A percentile compares a stretch with the other conserved stretches of the same genome.
Evolutionary conservation across 371 early-diverging fungal species (phyloP).

Genomic region (Rhizomucor pusillus): DNA sequence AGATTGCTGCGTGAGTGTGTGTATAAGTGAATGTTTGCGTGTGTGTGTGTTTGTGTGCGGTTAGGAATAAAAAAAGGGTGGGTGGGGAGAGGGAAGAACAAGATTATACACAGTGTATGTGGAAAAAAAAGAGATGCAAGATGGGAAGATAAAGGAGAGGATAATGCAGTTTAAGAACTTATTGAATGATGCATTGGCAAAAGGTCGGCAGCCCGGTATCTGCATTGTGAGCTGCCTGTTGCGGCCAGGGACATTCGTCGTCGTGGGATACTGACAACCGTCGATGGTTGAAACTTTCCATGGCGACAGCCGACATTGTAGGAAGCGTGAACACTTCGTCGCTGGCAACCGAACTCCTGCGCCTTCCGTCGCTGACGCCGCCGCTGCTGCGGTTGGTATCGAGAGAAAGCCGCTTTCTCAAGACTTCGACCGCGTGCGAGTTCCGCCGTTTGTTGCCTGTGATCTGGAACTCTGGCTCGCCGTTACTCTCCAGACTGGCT

Average conservation of each 20-base stretch:
- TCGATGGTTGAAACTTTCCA: slow-evolving; percentile 13
- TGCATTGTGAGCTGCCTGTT: too few species aligned
- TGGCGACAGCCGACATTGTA: slow-evolving; percentile 29
- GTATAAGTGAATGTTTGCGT: too few species aligned
- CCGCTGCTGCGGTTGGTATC: slow-evolving; percentile 3
- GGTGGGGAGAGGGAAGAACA: too few species aligned
- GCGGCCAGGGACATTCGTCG: too few species aligned
- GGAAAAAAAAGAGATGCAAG: too few species aligned
- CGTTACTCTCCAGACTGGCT: slow-evolving; percentile 3
- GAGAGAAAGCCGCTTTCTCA: slow-evolving; percentile 14
- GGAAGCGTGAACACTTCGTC: slow-evolving; percentile 7
- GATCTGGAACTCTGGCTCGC: slow-evolving; percentile 1
- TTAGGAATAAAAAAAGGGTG: too few species aligned
- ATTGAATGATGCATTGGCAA: slow-evolving; percentile 34
- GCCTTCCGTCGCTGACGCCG: slow-evolving; percentile 2
- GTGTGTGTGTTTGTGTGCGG: too few species aligned
- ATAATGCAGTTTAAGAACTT: too few species aligned
- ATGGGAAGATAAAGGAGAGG: too few species aligned
- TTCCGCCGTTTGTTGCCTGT: slow-evolving; percentile 10
- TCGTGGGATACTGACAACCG: slow-evolving; percentile 12
- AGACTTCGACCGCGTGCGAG: slow-evolving; percentile 11
- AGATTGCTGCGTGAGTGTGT: too few species aligned
- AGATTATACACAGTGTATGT: too few species aligned
- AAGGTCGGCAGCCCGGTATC: too few species aligned
- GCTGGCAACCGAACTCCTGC: neutral